Evolutionary conservation across 345 rosid genomes (phyloP).

Genomic region (Salix udensis): DNA sequence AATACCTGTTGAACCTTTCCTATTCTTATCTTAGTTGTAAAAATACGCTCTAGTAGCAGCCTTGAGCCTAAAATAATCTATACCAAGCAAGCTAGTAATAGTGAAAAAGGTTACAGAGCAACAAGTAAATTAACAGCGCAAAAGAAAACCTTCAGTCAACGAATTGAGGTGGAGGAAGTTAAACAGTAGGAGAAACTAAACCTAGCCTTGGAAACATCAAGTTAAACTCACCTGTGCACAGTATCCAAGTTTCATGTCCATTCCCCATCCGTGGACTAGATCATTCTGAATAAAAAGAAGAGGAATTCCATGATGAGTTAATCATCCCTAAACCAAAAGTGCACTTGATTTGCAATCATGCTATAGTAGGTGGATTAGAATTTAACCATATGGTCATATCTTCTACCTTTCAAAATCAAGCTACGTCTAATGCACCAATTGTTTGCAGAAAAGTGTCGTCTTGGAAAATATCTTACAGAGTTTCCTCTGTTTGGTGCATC

Average conservation of each 20-base stretch:
- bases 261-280: constrained; percentile 97
- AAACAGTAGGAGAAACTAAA: constrained; percentile 1
- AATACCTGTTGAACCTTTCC: neutral
- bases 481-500: neutral
- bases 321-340: neutral
- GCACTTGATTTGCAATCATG: neutral
- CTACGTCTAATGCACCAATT: neutral
- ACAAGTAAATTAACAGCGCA: neutral
- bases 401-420: neutral
- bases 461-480: neutral
- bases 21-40: neutral
- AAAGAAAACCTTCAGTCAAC: neutral
- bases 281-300: constrained; percentile 58
- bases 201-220: neutral
- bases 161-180: neutral
- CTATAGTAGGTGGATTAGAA: neutral
- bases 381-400: neutral
- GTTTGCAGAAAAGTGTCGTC: neutral
- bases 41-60: neutral
- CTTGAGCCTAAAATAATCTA: neutral
- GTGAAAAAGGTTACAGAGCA: neutral
- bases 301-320: neutral
- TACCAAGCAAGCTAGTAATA: neutral
- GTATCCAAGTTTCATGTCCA: constrained; percentile 97
- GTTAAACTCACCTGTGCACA: constrained; percentile 74